A percentile compares a stretch with the other conserved stretches of the same genome.
Conservation (phyloP, 2,329 filamentous ascomycete species). For the Albophoma yamanashiensis region DNA sequence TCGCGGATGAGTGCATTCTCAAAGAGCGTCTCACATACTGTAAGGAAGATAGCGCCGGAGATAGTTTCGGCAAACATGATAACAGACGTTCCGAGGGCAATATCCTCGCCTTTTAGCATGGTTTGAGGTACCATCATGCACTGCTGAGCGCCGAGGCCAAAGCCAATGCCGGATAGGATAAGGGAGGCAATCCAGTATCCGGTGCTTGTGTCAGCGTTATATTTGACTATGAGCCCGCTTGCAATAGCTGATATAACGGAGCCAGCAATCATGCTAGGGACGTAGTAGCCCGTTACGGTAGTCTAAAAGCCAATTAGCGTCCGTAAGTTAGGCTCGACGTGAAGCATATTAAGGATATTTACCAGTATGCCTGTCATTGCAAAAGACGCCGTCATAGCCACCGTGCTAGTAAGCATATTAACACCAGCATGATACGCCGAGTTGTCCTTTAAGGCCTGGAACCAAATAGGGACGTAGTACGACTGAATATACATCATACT, state of each 20-base stretch:
- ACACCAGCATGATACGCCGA: background rate
- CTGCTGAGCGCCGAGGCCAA: background rate
- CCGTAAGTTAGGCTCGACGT: background rate
- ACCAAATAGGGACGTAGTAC: background rate
- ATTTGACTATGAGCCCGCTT: background rate
- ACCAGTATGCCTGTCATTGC: background rate
- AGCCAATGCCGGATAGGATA: background rate
- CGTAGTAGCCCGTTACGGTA: background rate
- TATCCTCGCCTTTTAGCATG: background rate
- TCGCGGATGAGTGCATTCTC: background rate
- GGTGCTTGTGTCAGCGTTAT: background rate
- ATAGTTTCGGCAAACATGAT: background rate
- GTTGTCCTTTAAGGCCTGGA: background rate
- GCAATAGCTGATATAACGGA: background rate
- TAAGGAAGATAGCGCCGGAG: background rate
- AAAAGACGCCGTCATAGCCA: background rate
- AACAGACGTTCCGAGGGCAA: background rate
- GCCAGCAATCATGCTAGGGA: background rate
- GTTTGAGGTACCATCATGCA: background rate
- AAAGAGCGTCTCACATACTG: background rate
- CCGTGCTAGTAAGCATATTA: background rate
- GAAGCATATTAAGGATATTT: background rate
- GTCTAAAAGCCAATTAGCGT: background rate
- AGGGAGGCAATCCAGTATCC: background rate
- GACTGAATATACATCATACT: background rate